A percentile compares a stretch with the other conserved stretches of the same genome.
phyloP scores from a whole-genome alignment of 1,284 basidiomycete genomes.

The Meira nashicola region DNA sequence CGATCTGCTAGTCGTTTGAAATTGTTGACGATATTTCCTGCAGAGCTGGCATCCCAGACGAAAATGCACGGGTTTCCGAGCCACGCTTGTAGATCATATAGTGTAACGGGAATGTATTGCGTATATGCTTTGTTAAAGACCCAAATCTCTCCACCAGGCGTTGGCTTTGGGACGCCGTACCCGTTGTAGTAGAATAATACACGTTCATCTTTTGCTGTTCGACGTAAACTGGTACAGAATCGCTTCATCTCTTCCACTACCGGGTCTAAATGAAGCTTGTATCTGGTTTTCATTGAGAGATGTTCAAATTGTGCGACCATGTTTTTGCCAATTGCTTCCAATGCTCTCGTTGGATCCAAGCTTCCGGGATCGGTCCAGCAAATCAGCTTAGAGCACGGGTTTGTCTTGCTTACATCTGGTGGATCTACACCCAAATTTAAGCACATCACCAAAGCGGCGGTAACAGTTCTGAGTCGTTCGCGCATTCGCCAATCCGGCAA shows the following conservation, averaged over 20 bases:
- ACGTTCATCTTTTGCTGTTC: conserved; percentile 86
- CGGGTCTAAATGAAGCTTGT: conserved; percentile 73
- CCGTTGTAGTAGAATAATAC: conserved; percentile 98
- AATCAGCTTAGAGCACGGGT: conserved; percentile 88
- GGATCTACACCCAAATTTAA: conserved; percentile 97
- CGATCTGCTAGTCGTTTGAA: conserved; percentile 82
- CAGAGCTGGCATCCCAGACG: conserved; percentile 97
- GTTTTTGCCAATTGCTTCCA: conserved; percentile 73
- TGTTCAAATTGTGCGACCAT: conserved; percentile 94
- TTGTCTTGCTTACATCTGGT: conserved; percentile 94
- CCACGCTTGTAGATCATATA: conserved; percentile 89
- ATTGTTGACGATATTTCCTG: conserved; percentile 85
- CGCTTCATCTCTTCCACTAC: conserved; percentile 89
- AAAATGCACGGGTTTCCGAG: conserved; percentile 81
- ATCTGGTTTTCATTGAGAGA: conserved; percentile 65
- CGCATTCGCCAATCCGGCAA: conserved; percentile 67
- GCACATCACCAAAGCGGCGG: conserved; percentile 88
- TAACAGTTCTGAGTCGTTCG: conserved; percentile 75
- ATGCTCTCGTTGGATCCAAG: conserved; percentile 61
- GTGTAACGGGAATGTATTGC: conserved; percentile 93
- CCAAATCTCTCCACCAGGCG: conserved; percentile 93
- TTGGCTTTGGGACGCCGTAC: conserved; percentile 95
- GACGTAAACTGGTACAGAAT: conserved; percentile 78
- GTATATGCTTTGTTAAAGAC: conserved; percentile 97
- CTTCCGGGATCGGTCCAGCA: conserved; percentile 93